phyloP scores from a whole-genome alignment of 352 stramenopile species.

The Ophiocytium majus region DNA sequence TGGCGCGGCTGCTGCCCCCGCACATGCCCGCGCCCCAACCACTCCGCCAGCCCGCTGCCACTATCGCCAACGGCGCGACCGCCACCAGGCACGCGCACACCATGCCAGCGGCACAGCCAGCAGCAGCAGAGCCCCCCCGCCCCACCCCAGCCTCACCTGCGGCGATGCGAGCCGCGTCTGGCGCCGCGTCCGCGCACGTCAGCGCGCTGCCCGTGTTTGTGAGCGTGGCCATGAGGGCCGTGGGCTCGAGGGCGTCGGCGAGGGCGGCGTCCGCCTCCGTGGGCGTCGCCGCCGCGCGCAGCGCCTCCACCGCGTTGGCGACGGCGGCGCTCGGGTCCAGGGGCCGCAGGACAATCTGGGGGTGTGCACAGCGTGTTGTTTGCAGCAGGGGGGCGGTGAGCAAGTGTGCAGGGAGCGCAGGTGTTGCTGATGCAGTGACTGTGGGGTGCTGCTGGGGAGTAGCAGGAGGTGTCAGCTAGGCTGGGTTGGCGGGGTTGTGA shows the following conservation, averaged over 20 bases:
- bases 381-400: neutral
- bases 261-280: neutral
- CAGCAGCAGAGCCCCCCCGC: no score
- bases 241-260: constrained; percentile 3
- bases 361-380: neutral
- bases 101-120: no score
- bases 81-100: no score
- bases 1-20: no score
- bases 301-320: neutral
- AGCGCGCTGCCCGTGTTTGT: neutral
- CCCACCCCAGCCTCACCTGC: neutral
- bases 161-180: constrained; percentile 13
- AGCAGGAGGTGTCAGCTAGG: no score
- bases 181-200: neutral
- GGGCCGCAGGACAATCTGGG: constrained; percentile 18
- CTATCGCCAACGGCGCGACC: no score
- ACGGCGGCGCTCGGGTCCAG: neutral
- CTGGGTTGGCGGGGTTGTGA: neutral
- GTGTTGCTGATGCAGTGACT: neutral
- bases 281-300: neutral
- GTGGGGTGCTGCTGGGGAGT: neutral
- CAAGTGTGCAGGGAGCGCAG: neutral
- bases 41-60: no score
- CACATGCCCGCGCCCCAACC: no score
- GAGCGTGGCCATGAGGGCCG: constrained; percentile 16